Evolutionary conservation across 192 early-diverging fungal genomes (phyloP).

Genomic region (Radiomyces spectabilis): DNA sequence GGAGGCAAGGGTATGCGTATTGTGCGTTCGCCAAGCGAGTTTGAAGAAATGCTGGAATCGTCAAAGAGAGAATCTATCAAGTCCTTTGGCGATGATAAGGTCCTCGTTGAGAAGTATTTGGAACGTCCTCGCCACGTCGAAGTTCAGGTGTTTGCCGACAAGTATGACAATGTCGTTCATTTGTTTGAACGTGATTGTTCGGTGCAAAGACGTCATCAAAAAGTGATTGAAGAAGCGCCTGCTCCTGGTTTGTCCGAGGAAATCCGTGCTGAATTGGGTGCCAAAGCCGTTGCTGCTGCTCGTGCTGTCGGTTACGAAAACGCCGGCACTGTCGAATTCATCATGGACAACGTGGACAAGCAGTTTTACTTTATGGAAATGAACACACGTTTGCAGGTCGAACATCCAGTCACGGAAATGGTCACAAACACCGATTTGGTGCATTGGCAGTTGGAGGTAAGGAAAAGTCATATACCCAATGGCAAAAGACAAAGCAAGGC

Average conservation of each 20-base stretch:
- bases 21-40: slow-evolving; percentile 67
- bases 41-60: slow-evolving; percentile 79
- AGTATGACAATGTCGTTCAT: slow-evolving; percentile 79
- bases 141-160: slow-evolving; percentile 94
- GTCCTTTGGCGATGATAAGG: slow-evolving; percentile 85
- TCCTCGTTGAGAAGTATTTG: slow-evolving; percentile 91
- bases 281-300: slow-evolving; percentile 88
- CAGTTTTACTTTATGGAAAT: slow-evolving; percentile 98
- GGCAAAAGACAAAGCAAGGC: slow-evolving; percentile 1
- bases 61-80: slow-evolving; percentile 81
- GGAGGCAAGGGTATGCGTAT: slow-evolving; percentile 98
- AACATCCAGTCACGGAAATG: slow-evolving; percentile 97
- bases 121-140: slow-evolving; percentile 86
- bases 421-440: slow-evolving; percentile 90
- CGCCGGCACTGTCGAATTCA: slow-evolving; percentile 97
- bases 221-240: slow-evolving; percentile 94
- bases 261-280: slow-evolving; percentile 64
- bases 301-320: slow-evolving; percentile 90
- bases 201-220: slow-evolving; percentile 93
- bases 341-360: slow-evolving; percentile 80
- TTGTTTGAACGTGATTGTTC: slow-evolving; percentile 95
- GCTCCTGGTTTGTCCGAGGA: slow-evolving; percentile 74
- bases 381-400: slow-evolving; percentile 90
- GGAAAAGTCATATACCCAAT: too few species aligned
- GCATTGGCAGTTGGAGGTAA: slow-evolving; percentile 84